phyloP scores from a whole-genome alignment of 2,329 filamentous ascomycete species.

The Fusarium multiceps region DNA sequence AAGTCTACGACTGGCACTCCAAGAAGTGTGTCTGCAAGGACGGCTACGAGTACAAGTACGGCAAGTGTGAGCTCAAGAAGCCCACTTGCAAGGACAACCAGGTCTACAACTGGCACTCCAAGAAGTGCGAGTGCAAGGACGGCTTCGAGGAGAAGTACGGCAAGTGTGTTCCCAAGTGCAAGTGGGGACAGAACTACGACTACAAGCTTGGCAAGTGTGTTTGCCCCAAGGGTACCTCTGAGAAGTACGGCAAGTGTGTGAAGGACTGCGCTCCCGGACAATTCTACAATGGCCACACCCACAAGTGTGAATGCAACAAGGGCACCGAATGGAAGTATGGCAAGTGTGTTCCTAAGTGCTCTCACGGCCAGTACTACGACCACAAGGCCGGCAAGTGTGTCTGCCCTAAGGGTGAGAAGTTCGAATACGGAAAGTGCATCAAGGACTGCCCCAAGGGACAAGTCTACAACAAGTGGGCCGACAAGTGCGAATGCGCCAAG shows the following conservation, averaged over 20 bases:
- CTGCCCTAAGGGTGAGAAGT: constrained; percentile 17
- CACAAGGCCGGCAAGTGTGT: constrained; percentile 1
- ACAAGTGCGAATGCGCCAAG: constrained; percentile 35
- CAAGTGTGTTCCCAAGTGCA: constrained; percentile 25
- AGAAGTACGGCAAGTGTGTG: constrained; percentile 19
- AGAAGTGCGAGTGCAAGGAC: constrained; percentile 26
- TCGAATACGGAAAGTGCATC: constrained; percentile 22
- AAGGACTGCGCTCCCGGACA: constrained; percentile 10
- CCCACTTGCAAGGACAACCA: constrained; percentile 17
- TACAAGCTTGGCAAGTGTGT: constrained; percentile 16
- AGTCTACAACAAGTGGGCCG: constrained; percentile 33
- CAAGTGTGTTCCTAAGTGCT: constrained; percentile 9
- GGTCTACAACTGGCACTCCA: neutral
- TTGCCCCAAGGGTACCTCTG: constrained; percentile 4
- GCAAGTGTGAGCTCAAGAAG: constrained; percentile 20
- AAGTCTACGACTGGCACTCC: neutral
- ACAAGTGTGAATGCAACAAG: constrained; percentile 16
- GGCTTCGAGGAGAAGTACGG: constrained; percentile 26
- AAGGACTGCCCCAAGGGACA: constrained; percentile 32
- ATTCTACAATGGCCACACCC: neutral
- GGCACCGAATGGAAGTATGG: constrained; percentile 11
- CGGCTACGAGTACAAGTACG: constrained; percentile 16
- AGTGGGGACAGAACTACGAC: constrained; percentile 11
- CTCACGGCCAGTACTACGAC: constrained; percentile 12
- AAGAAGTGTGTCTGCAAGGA: constrained; percentile 28